These are phyloP conservation scores for Verticillium nubilum DNA, from an alignment of 2,329 filamentous ascomycete genomes.

Conservation along the genomic window DNA sequence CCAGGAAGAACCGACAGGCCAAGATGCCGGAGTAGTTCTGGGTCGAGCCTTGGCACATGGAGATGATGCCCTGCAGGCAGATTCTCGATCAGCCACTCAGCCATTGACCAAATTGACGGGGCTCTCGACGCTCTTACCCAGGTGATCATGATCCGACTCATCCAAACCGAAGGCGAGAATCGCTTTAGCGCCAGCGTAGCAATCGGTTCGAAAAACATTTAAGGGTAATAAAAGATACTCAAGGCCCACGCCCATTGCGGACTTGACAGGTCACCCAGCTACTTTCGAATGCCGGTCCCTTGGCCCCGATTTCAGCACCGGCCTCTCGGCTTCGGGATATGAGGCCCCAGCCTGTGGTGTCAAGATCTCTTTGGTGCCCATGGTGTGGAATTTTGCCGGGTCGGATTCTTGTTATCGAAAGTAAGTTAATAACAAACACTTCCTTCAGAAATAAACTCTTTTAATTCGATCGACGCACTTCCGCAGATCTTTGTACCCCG, in stretches of 20 bases:
- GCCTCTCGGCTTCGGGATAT: background rate
- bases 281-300: conserved; percentile 17
- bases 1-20: conserved; percentile 19
- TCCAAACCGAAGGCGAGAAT: conserved; percentile 17
- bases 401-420: no score
- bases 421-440: no score
- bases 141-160: conserved; percentile 19
- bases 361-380: background rate
- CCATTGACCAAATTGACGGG: no score
- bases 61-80: conserved; percentile 11
- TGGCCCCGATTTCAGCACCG: conserved; percentile 11
- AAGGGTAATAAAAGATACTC: conserved; percentile 19
- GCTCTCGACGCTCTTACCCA: no score
- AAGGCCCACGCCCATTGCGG: conserved; percentile 18
- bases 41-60: conserved; percentile 17
- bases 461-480: background rate
- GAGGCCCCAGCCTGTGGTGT: background rate
- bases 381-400: background rate
- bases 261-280: conserved; percentile 16
- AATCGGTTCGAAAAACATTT: conserved; percentile 19
- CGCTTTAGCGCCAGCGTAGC: conserved; percentile 17
- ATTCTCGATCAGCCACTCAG: background rate
- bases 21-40: conserved; percentile 19
- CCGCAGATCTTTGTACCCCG: background rate
- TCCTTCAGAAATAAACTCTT: no score